Evolutionary conservation across 805 yeast genomes (phyloP).

Genomic region (Candida krabiensis): DNA sequence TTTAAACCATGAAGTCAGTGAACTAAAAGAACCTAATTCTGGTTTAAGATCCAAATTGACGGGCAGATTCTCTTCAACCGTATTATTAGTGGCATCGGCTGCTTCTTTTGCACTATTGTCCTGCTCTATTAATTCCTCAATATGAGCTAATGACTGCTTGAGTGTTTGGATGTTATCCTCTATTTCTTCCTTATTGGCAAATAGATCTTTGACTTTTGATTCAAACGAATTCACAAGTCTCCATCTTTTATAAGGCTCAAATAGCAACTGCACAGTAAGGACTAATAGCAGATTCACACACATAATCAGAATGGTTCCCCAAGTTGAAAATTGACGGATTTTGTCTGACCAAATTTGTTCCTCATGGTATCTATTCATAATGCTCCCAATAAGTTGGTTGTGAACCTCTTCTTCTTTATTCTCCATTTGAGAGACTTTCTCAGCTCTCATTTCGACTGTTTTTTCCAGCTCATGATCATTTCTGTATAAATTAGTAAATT

Average conservation of each 20-base stretch:
- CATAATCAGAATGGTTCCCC: conserved; percentile 94
- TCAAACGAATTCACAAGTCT: conserved; percentile 83
- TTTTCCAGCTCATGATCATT: conserved; percentile 76
- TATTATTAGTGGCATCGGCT: too few species aligned
- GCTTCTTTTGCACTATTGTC: too few species aligned
- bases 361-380: conserved; percentile 87
- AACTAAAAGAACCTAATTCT: conserved; percentile 1
- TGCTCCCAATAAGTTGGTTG: conserved; percentile 67
- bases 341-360: conserved; percentile 99
- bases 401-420: conserved; percentile 65
- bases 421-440: conserved; percentile 54
- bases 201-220: conserved; percentile 61
- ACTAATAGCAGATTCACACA: conserved; percentile 80
- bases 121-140: conserved; percentile 4
- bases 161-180: conserved; percentile 16
- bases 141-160: conserved; percentile 16
- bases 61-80: too few species aligned
- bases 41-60: too few species aligned
- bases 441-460: conserved; percentile 52
- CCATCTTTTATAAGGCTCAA: conserved; percentile 93
- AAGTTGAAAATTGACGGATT: conserved; percentile 88
- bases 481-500: conserved; percentile 78
- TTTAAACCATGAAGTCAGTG: neutral
- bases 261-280: conserved; percentile 74
- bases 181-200: conserved; percentile 35